Percentiles rank a stretch among this genome's conserved stretches.
Evolutionary conservation across 1,284 basidiomycete species (phyloP).

Genomic region (Cerrena zonata): DNA sequence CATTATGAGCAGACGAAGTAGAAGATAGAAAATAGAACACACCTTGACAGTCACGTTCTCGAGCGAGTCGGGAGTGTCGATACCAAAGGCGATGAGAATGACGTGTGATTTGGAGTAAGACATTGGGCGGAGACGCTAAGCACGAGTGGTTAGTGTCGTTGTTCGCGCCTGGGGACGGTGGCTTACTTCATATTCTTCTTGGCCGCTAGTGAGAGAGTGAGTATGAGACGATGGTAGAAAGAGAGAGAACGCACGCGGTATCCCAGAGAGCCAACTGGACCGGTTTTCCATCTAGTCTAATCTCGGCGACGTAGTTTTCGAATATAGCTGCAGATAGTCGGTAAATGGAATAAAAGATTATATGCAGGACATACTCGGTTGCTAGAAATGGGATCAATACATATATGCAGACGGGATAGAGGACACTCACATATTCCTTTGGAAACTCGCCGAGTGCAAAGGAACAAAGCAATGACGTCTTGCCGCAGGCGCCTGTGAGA

Average conservation of each 20-base stretch:
- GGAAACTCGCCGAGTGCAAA: conserved; percentile 97
- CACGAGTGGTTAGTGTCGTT: background rate
- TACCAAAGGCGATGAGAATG: conserved; percentile 93
- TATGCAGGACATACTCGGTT: conserved; percentile 26
- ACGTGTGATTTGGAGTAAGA: conserved; percentile 98
- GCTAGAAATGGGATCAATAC: conserved; percentile 15
- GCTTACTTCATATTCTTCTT: conserved; percentile 87
- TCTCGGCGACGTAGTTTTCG: conserved; percentile 98
- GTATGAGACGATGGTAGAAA: background rate
- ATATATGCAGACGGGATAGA: conserved; percentile 12
- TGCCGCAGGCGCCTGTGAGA: conserved; percentile 73
- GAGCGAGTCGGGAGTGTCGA: conserved; percentile 94
- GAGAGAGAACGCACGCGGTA: conserved; percentile 71
- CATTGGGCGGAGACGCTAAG: conserved; percentile 82
- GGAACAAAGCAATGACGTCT: conserved; percentile 79
- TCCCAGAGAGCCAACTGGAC: conserved; percentile 96
- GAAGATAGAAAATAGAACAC: conserved; percentile 8
- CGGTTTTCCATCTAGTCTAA: conserved; percentile 92
- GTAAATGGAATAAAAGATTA: background rate
- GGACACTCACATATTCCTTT: conserved; percentile 79
- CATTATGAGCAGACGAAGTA: background rate
- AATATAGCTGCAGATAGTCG: conserved; percentile 77
- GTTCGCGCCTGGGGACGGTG: background rate
- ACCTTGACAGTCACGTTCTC: conserved; percentile 94
- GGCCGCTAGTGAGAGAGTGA: conserved; percentile 51